These are phyloP conservation scores for Aspergillus mulundensis DNA, from an alignment of 495 filamentous ascomycete species.

Conservation along the genomic window DNA sequence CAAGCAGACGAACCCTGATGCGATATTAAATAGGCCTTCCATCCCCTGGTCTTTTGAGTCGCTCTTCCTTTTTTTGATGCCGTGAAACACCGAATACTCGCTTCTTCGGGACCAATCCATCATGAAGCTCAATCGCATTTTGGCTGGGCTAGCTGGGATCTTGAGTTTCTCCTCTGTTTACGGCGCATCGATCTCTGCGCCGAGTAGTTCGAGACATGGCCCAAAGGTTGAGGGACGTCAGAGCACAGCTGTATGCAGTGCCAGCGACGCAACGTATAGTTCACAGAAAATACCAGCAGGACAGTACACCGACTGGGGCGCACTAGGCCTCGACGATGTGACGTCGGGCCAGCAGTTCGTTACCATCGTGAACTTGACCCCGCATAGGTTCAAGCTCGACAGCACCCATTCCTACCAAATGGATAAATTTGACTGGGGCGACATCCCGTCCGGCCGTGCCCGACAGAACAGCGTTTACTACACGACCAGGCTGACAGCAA, in stretches of 20 bases:
- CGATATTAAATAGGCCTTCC: neutral
- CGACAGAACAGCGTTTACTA: conserved; percentile 12
- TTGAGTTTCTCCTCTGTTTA: neutral
- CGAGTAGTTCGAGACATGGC: no score
- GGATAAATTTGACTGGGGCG: conserved; percentile 14
- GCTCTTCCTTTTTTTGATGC: neutral
- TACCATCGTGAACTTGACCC: conserved; percentile 12
- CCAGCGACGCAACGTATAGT: conserved; percentile 7
- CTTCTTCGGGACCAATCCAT: neutral
- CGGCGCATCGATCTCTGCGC: neutral
- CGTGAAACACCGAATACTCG: neutral
- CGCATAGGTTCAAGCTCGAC: conserved; percentile 10
- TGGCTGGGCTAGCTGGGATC: neutral
- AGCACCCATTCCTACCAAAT: conserved; percentile 11
- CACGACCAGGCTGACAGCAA: neutral
- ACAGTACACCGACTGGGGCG: conserved; percentile 10
- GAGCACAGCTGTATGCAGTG: neutral
- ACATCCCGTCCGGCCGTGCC: conserved; percentile 7
- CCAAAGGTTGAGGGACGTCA: neutral
- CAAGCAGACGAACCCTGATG: neutral
- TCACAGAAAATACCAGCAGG: conserved; percentile 6
- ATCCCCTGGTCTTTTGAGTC: neutral
- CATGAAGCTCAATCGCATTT: neutral
- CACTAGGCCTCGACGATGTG: neutral
- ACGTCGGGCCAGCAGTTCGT: conserved; percentile 6